phyloP scores from a whole-genome alignment of 2,329 filamentous ascomycete genomes.

The Pseudocercospora ulei region DNA sequence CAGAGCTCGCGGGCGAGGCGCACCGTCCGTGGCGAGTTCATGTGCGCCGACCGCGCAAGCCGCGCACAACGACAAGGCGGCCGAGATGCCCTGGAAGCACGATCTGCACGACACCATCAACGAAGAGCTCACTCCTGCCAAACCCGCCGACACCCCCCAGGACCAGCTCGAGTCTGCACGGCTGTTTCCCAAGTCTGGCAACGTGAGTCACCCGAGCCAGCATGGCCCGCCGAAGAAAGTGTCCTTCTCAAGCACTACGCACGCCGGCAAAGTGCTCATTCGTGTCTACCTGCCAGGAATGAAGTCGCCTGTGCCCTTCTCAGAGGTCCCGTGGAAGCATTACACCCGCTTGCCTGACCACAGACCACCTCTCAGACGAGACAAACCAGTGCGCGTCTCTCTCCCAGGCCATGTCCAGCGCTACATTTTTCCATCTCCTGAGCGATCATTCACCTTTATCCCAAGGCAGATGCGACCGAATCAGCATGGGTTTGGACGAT shows the following conservation, averaged over 20 bases:
- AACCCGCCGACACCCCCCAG: conserved; percentile 17
- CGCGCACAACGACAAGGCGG: conserved; percentile 48
- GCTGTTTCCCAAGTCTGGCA: conserved; percentile 22
- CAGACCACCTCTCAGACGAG: conserved; percentile 80
- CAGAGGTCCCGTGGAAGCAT: conserved; percentile 71
- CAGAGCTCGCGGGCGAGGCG: conserved; percentile 55
- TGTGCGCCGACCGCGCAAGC: conserved; percentile 43
- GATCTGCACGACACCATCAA: conserved; percentile 66
- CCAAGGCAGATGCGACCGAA: conserved; percentile 87
- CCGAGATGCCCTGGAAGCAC: conserved; percentile 75
- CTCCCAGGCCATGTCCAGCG: conserved; percentile 67
- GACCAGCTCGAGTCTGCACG: conserved; percentile 26
- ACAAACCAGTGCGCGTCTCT: conserved; percentile 92
- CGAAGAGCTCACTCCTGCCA: conserved; percentile 36
- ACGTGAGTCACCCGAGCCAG: conserved; percentile 9
- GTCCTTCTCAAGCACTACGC: conserved; percentile 66
- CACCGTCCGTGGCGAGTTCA: conserved; percentile 47
- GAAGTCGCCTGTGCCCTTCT: conserved; percentile 59
- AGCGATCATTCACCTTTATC: conserved; percentile 96
- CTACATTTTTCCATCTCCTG: conserved; percentile 82
- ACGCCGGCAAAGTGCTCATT: conserved; percentile 75
- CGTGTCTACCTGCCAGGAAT: conserved; percentile 71
- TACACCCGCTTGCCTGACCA: conserved; percentile 93
- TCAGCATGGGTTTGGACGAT: conserved; percentile 65
- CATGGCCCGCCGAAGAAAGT: conserved; percentile 23